Percentiles rank a stretch among this genome's conserved stretches.
Evolutionary conservation across 306 rosid genomes (phyloP).

Genomic region (Cucumis cinereus): DNA sequence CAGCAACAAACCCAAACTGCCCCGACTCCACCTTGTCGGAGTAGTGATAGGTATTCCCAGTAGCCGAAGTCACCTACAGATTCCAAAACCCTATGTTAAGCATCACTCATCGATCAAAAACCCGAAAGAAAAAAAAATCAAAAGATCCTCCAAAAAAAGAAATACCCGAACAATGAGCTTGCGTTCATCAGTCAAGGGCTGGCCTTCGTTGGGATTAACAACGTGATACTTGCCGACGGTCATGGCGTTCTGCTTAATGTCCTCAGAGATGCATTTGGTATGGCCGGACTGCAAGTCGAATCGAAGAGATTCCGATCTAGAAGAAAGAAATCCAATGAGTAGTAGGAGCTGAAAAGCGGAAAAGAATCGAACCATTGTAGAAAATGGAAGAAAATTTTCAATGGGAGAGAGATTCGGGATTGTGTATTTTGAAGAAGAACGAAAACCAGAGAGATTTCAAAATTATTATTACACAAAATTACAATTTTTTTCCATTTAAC

Average conservation of each 20-base stretch:
- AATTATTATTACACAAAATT: neutral
- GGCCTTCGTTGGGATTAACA: conserved; percentile 53
- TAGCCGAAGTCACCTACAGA: conserved; percentile 68
- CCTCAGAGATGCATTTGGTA: conserved; percentile 89
- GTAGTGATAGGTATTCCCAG: conserved; percentile 59
- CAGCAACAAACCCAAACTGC: conserved; percentile 55
- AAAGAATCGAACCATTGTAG: conserved; percentile 11
- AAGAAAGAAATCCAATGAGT: conserved; percentile 25
- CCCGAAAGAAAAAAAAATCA: neutral
- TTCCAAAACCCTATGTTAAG: conserved; percentile 4
- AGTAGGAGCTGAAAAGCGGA: conserved; percentile 10
- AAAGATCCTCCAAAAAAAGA: neutral
- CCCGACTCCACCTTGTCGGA: conserved; percentile 58
- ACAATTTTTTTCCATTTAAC: neutral
- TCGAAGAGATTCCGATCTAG: conserved; percentile 49
- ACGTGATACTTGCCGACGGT: conserved; percentile 71
- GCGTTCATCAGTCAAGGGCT: conserved; percentile 59
- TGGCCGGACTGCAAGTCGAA: conserved; percentile 79
- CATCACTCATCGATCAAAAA: neutral
- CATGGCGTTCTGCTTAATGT: conserved; percentile 72
- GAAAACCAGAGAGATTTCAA: neutral
- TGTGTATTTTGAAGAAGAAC: neutral
- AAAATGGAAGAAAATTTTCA: neutral
- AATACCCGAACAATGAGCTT: conserved; percentile 71
- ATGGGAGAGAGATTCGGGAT: neutral